Evolutionary conservation across 2,329 filamentous ascomycete genomes (phyloP), one percentile per base, ranked within the genome.

Genomic region (Leptographium procerum): DNA sequence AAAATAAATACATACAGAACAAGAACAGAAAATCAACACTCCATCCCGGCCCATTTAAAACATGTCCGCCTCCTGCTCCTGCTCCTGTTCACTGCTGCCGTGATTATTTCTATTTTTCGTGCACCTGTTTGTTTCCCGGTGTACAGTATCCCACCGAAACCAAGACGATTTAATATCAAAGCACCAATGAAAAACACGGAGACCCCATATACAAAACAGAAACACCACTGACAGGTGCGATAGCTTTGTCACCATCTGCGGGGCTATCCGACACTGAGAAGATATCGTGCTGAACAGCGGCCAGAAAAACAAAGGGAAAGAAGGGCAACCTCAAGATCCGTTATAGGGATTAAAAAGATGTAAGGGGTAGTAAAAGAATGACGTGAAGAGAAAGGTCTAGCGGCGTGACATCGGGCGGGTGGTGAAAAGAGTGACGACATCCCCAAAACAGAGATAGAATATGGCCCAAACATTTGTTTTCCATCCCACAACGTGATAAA

Each of bases 401-500:
- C 24, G 47, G 26, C 36, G 55, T 26, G 11, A 45, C 31, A 29
- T 19, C 9, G 10, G 4, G 16, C 31, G 31, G n/a, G 16, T 7
- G 43, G 26, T 6, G 19, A 43, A 43, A 52, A 4, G 48, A 52
- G 29, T 47, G 48, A 40, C 24, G 36, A 28, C 16, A 22, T 26
- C 33, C 50, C 29, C 26, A 52, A 56, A 56, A 29, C 24, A 28
- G 43, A 51, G 24, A 51, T 14, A 22, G 33, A 33, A 22, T 40
- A 52, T 52, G 14, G 26, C 22, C 31, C 55, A 34, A 50, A 26
- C 47, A 26, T 50, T 62, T 47, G 52, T 58, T 61, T 53, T 61
- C 59, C 56, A 56, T 55, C 57, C 60, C 47, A 50, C 58, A 61
- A 59, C 47, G 53, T 51, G 60, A 34, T 34, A 54, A 56, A 64